Evolutionary conservation across 2,329 filamentous ascomycete genomes (phyloP).

Genomic region (Claviceps spartinae): DNA sequence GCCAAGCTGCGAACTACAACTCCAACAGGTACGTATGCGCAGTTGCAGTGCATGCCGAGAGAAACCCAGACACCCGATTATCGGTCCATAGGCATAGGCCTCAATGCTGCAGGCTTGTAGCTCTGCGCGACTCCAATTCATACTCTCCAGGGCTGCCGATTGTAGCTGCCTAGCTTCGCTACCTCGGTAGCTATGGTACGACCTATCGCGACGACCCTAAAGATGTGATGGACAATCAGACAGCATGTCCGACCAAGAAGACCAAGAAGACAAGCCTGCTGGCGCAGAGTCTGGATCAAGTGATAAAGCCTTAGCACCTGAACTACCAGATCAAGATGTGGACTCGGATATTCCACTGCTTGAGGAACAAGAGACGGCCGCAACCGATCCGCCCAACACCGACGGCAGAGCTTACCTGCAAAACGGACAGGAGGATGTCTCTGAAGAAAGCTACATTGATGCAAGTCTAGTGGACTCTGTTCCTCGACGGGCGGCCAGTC

Average conservation of each 20-base stretch:
- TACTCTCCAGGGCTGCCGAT: not conserved
- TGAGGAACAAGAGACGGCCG: slow-evolving; percentile 1
- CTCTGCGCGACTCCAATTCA: not conserved
- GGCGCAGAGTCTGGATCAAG: slow-evolving; percentile 25
- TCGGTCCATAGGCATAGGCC: not conserved
- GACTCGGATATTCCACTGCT: slow-evolving; percentile 8
- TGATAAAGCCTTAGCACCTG: slow-evolving; percentile 25
- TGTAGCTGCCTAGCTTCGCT: not conserved
- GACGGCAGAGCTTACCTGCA: slow-evolving; percentile 28
- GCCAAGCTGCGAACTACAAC: not conserved
- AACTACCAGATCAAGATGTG: slow-evolving; percentile 16
- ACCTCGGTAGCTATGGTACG: not conserved
- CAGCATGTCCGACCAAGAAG: slow-evolving; percentile 35
- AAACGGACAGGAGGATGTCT: slow-evolving; percentile 29
- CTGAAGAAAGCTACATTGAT: slow-evolving; percentile 40
- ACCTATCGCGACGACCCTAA: slow-evolving; percentile 1
- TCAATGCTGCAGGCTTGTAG: not conserved
- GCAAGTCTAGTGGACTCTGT: slow-evolving; percentile 32
- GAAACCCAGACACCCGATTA: not conserved
- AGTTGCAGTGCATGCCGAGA: not conserved
- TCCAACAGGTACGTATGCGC: not conserved
- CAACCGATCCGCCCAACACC: slow-evolving; percentile 1
- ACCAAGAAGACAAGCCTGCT: slow-evolving; percentile 31
- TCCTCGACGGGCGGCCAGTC: slow-evolving; percentile 48
- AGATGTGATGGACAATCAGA: slow-evolving; percentile 25